Base-by-base conservation (phyloP, 2,329 filamentous ascomycete genomes). In the Diplodia seriata region DNA sequence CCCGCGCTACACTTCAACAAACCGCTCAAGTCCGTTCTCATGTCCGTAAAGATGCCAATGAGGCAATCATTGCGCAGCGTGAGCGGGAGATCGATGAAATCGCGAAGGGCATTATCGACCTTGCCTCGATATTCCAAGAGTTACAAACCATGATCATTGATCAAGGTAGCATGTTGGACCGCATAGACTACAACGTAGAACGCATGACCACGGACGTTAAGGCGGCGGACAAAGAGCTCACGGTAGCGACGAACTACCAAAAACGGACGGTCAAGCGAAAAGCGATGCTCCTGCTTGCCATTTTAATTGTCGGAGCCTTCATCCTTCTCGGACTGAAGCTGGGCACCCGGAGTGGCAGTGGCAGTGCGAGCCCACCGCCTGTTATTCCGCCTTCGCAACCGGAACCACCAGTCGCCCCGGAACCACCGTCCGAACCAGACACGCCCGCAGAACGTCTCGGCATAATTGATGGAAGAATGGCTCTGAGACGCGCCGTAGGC, bases 41-140 rank as follows among this genome's bases (percentile, higher is more conserved):
- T 72, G 85, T 87, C 68, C 81, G 91, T 36, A 82, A 83, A 53
- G 70, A 76, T n/a, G 53, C 62, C 49, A 93, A 96, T 75, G 94
- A 98, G 76, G 85, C 89, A 2, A 88, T 88, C 47, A 98, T 99
- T 73, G 87, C 90, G 70, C 95, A 98, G 78, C 91, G 95, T 71
- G 95, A 99, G 80, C 90, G 91, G 50, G 95, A 98, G 79, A 99
- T 99, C 74, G 96, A 97, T 76, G 94, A 97, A 73, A 99, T 99
- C 71, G 95, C 95, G 2, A 94, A 97, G 77, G 94, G 95, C 68
- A 98, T 99, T 79, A 98, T 99, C 75, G 94, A 98, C 77, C 84
- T 99, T 8, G 92, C 94, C 4, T 95, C 97, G 77, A 92, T 99
- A 62, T 99, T 99, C 83, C 92, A 96, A 70, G 95, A 99, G 75